Evolutionary conservation across 2,329 filamentous ascomycete species (phyloP).

Genomic region (Curvularia eragrostidis): DNA sequence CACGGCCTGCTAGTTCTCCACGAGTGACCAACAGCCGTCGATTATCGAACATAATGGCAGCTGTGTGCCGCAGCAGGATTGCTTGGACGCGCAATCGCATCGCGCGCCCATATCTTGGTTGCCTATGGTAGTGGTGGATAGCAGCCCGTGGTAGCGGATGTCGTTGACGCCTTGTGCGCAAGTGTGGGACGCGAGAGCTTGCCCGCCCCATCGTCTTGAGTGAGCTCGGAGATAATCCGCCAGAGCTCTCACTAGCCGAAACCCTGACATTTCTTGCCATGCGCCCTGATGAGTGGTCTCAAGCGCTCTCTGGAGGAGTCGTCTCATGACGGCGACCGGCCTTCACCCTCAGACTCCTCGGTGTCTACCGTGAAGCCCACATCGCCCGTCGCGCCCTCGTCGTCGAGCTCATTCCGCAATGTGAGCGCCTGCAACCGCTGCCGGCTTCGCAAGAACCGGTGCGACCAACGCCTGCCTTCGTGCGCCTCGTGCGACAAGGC

Average conservation of each 20-base stretch:
- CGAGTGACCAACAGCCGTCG: conserved; percentile 16
- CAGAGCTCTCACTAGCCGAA: conserved; percentile 15
- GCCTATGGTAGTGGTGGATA: neutral
- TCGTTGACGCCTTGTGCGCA: conserved; percentile 19
- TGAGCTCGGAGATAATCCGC: conserved; percentile 7
- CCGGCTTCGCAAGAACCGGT: conserved; percentile 89
- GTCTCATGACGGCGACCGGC: conserved; percentile 42
- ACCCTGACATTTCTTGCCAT: conserved; percentile 37
- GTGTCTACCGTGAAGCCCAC: conserved; percentile 36
- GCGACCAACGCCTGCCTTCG: conserved; percentile 89
- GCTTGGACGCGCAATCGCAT: conserved; percentile 15
- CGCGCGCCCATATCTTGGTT: conserved; percentile 10
- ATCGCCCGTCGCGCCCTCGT: conserved; percentile 40
- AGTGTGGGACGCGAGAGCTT: conserved; percentile 26
- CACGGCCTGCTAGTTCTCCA: conserved; percentile 23
- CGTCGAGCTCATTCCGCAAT: conserved; percentile 52
- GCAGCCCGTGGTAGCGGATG: neutral
- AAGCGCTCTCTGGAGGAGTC: conserved; percentile 50
- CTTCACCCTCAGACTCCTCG: conserved; percentile 38
- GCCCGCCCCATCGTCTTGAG: conserved; percentile 8
- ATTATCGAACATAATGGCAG: conserved; percentile 25
- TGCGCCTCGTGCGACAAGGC: conserved; percentile 94
- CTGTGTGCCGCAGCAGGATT: conserved; percentile 15
- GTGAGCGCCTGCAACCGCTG: conserved; percentile 92
- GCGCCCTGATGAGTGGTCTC: conserved; percentile 50